Evolutionary conservation across 306 rosid species (phyloP).

Genomic region (Arachis stenosperma): DNA sequence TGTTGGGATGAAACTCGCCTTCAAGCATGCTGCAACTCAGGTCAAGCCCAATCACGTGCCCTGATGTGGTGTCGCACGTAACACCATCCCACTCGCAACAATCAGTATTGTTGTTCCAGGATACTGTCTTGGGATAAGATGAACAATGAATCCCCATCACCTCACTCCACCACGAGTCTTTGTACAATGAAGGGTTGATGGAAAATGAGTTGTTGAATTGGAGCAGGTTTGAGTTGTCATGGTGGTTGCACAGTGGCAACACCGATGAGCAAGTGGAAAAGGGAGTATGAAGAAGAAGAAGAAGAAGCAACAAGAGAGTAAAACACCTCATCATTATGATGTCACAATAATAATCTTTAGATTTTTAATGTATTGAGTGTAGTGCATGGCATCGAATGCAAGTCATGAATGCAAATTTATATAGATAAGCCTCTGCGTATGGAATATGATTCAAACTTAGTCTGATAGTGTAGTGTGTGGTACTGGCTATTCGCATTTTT

Average conservation of each 20-base stretch:
- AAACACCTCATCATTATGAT: not conserved
- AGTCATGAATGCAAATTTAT: no score
- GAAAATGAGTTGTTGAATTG: no score
- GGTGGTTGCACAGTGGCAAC: not conserved
- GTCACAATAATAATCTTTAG: no score
- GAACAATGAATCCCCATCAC: no score
- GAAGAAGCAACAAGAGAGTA: not conserved
- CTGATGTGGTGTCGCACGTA: conserved; percentile 11
- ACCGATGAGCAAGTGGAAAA: not conserved
- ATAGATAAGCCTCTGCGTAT: no score
- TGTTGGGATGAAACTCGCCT: conserved; percentile 19
- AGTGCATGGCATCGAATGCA: no score
- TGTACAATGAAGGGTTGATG: not conserved
- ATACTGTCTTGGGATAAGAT: not conserved
- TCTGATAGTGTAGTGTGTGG: no score
- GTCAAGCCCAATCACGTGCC: conserved; percentile 31
- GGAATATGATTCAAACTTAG: no score
- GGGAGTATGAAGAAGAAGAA: conserved; percentile 1
- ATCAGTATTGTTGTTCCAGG: conserved; percentile 17
- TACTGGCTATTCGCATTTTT: no score
- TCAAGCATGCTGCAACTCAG: conserved; percentile 10
- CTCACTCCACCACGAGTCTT: no score
- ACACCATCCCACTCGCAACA: conserved; percentile 35
- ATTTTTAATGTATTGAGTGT: not conserved
- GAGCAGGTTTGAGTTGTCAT: conserved; percentile 15